Percentiles rank a stretch among this genome's conserved stretches.
These are phyloP conservation scores for Periconia macrospinosa DNA, from an alignment of 2,329 filamentous ascomycete genomes.

Conservation along the genomic window DNA sequence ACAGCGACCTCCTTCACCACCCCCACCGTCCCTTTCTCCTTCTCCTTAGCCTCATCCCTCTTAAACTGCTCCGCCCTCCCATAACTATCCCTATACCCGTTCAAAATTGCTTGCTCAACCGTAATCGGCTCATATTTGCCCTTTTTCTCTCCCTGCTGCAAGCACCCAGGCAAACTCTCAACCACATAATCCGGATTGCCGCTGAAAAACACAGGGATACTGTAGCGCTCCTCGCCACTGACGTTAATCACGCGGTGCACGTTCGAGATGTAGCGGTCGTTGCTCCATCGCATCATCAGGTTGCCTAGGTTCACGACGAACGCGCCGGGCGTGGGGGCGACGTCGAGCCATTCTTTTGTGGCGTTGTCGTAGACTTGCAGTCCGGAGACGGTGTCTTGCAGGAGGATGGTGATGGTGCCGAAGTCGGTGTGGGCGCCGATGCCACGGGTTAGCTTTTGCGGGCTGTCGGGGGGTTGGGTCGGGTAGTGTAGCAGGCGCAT, in stretches of 20 bases:
- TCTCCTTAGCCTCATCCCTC: conserved; percentile 32
- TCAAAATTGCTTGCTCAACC: conserved; percentile 45
- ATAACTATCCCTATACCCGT: conserved; percentile 49
- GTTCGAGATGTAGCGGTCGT: conserved; percentile 47
- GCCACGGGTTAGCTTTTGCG: conserved; percentile 40
- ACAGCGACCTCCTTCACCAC: conserved; percentile 18
- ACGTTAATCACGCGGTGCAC: conserved; percentile 48
- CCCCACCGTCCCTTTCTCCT: not conserved
- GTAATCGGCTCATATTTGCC: conserved; percentile 47
- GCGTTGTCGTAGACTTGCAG: conserved; percentile 71
- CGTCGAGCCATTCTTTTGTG: conserved; percentile 75
- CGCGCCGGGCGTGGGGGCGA: conserved; percentile 72
- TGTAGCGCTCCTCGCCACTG: conserved; percentile 43
- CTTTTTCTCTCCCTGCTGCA: too few relatives aligned
- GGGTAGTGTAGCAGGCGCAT: conserved; percentile 50
- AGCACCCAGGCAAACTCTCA: conserved; percentile 40
- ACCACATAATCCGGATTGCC: conserved; percentile 50
- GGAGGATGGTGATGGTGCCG: conserved; percentile 40
- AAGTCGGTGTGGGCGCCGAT: conserved; percentile 47
- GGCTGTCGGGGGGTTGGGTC: conserved; percentile 41
- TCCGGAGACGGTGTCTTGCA: conserved; percentile 53
- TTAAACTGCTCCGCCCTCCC: conserved; percentile 47
- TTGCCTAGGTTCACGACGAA: conserved; percentile 81
- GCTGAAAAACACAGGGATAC: conserved; percentile 48
- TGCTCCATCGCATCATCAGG: conserved; percentile 48